Base-by-base conservation (phyloP, 2,329 filamentous ascomycete genomes). In the Fusarium foetens region DNA sequence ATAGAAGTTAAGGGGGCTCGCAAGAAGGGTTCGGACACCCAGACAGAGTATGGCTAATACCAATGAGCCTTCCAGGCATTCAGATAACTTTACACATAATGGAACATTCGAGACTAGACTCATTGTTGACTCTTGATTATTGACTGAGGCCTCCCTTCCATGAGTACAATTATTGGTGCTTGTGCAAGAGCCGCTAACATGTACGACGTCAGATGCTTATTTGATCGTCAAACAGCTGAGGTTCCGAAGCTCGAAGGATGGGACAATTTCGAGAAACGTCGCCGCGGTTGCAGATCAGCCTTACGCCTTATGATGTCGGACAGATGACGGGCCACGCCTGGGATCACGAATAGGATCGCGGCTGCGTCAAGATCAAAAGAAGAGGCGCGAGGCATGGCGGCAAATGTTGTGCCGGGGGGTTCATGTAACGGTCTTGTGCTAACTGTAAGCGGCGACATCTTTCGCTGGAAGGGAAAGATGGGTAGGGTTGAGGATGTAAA, bases 91-190 rank as follows among this genome's bases (percentile, higher is more conserved):
- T 77, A 68, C 68, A 70, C 60, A 63, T 68, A 72, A 75, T 75
- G 75, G 60, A 75, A 72, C 63, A 67, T 67, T 68, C 63, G 53
- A 70, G 68, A 69, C 64, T 53, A 54, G 46, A 38, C 35, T 42
- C 53, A 33, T 36, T 35, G 53, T 49, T 43, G 52, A 46, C n/a
- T 43, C 25, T 43, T 42, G 46, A 58, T 36, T 48, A 39, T 43
- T 66, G 57, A 48, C 55, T 72, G 75, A 77, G 75, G 73, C 75
- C 75, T 77, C 75, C 75, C 31, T 61, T 43, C 12, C 23, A 63
- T 38, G 46, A 45, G 31, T 21, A 58, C 42, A 63, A 52, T 25
- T 33, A 66, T 63, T 70, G 58, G 52, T 51, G 43, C 64, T 58
- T 21, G 36, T 42, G 43, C 38, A 23, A n/a, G 64, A 42, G n/a